Evolutionary conservation across 805 yeast genomes (phyloP).

Genomic region (Metschnikowia continentalis): DNA sequence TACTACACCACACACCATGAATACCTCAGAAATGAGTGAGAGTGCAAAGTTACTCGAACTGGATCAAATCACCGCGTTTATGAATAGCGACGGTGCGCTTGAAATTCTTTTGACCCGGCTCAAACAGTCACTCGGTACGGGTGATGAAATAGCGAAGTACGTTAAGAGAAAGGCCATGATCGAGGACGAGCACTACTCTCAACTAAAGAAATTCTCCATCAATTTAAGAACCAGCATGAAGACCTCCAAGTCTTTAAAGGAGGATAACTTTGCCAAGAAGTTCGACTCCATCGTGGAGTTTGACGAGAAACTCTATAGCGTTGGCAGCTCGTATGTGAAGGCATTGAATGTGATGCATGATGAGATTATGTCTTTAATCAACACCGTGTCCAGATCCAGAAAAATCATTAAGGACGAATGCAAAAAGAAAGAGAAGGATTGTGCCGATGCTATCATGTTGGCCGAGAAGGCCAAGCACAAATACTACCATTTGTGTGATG

Average conservation of each 20-base stretch:
- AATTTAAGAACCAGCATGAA: constrained; percentile 49
- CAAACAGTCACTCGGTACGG: constrained; percentile 74
- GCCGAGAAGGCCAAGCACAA: constrained; percentile 83
- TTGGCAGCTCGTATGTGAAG: constrained; percentile 70
- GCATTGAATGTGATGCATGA: constrained; percentile 83
- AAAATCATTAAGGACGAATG: constrained; percentile 81
- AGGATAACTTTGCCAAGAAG: constrained; percentile 62
- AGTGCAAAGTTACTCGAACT: constrained; percentile 17
- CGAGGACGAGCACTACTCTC: constrained; percentile 75
- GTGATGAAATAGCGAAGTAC: constrained; percentile 81
- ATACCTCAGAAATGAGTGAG: constrained; percentile 5
- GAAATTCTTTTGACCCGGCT: constrained; percentile 67
- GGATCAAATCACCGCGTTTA: constrained; percentile 47
- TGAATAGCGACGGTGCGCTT: constrained; percentile 71
- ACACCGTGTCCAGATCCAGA: constrained; percentile 66
- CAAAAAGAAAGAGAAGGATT: constrained; percentile 76
- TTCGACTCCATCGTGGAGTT: constrained; percentile 67
- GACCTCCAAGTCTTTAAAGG: constrained; percentile 41
- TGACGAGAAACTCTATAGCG: constrained; percentile 69
- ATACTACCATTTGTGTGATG: constrained; percentile 78
- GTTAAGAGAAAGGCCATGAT: constrained; percentile 71
- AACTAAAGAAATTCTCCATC: constrained; percentile 65
- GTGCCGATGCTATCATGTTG: constrained; percentile 69
- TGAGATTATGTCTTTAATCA: constrained; percentile 68
- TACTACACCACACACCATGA: background rate